Evolutionary conservation across 2,329 filamentous ascomycete species (phyloP), one percentile per base, ranked within the genome.

Genomic region (Dendryphion nanum): DNA sequence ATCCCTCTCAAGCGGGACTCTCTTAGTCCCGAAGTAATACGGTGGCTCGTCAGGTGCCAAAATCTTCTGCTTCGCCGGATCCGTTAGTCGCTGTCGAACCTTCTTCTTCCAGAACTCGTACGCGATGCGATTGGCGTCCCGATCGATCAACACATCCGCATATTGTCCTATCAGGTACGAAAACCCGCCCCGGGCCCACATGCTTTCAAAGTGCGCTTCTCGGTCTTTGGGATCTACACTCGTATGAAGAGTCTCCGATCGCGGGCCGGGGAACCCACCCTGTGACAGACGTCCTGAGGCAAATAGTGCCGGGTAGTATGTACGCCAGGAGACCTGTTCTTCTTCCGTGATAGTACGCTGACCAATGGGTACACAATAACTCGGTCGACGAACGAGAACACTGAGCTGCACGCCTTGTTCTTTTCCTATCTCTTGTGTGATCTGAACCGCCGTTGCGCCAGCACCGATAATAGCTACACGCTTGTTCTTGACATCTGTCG

Each of bases 21-120:
- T 48, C 50, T 72, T 72, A 12, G 66, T 67, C 12, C 63, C 67
- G 38, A 66, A 72, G 12, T 58, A 60, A 40, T 71, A 68, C 6
- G 64, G 66, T 26, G 59, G 53, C 41, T 65, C 46, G n/a, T 63
- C 53, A 0, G 69, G 69, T 14, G 65, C 65, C 36, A 72, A 51
- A 12, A 71, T 44, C 13, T 63, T 60, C 26, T 58, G 53, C 55
- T 71, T 71, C 45, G 51, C 49, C 3, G 58, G 51, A 38, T 71
- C 62, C 7, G 56, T 55, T 26, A 72, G 53, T 5, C 69, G 57
- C 13, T 53, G 44, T 7, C 59, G 51, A 10, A 64, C 61, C 44
- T 66, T 63, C 47, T 73, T 74, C 7, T 80, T 74, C 69, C 69
- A 72, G 53, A 67, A 72, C 18, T 70, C 59, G 47, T 71, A 72